phyloP scores from a whole-genome alignment of 208 protist genomes.

The Vickermania ingenoplastis region DNA sequence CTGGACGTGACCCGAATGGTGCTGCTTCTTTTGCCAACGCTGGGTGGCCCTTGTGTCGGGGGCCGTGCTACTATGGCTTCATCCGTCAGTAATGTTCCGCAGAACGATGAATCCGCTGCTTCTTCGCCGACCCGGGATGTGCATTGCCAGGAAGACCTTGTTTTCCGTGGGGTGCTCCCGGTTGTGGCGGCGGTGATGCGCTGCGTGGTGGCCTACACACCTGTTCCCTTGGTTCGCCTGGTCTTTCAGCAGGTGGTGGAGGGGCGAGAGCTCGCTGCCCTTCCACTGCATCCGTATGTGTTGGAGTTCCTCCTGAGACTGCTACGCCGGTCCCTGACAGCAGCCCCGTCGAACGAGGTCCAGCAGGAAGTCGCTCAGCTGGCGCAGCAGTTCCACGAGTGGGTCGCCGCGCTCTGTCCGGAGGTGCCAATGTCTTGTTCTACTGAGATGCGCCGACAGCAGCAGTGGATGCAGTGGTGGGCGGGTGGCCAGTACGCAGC shows the following conservation, averaged over 20 bases:
- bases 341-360: too few relatives aligned
- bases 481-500: too few relatives aligned
- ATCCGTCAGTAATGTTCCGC: not conserved
- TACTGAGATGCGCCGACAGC: too few relatives aligned
- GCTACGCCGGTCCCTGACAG: not conserved
- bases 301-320: not conserved
- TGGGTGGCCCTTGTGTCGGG: not conserved
- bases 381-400: too few relatives aligned
- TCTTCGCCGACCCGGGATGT: not conserved
- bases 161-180: not conserved
- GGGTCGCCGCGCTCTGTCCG: too few relatives aligned
- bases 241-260: slow-evolving; percentile 9
- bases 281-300: not conserved
- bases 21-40: not conserved
- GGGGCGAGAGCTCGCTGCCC: not conserved
- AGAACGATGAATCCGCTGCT: not conserved
- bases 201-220: not conserved
- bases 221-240: slow-evolving; percentile 3
- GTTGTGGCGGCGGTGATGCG: not conserved
- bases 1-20: not conserved
- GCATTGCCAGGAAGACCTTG: not conserved
- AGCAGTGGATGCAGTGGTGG: too few relatives aligned
- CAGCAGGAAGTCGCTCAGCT: too few relatives aligned
- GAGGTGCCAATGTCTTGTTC: too few relatives aligned
- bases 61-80: not conserved